A percentile compares a stretch with the other conserved stretches of the same genome.
Conservation (phyloP, 106 monocot genomes). For the Narthecium ossifragum region DNA sequence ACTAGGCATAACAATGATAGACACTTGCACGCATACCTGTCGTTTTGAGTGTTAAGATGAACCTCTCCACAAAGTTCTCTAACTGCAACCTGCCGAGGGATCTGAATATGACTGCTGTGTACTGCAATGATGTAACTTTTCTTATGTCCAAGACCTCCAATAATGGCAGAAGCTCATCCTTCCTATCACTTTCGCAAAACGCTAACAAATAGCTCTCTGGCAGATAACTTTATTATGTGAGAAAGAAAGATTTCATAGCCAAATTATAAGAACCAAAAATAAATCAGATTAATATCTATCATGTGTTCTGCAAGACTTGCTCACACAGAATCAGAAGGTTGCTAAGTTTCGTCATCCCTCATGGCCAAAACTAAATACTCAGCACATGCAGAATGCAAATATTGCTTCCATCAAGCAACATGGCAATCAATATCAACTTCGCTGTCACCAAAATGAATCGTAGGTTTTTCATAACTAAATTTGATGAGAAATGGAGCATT, state of each 20-base stretch:
- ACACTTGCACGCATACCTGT: conserved; percentile 27
- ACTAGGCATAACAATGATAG: not conserved
- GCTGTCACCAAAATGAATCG: no score
- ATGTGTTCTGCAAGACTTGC: no score
- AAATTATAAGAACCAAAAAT: no score
- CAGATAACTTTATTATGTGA: conserved; percentile 5
- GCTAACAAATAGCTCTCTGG: conserved; percentile 82
- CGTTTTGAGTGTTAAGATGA: conserved; percentile 42
- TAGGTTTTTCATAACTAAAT: no score
- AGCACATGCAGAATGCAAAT: no score
- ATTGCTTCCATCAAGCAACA: no score
- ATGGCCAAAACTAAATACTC: no score
- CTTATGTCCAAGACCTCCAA: conserved; percentile 51
- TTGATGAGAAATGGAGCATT: no score
- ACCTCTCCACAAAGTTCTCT: conserved; percentile 34
- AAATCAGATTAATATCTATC: no score
- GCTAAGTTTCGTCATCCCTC: not conserved
- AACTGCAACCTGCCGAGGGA: conserved; percentile 61
- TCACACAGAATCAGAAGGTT: not conserved
- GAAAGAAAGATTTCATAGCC: no score
- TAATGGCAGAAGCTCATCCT: conserved; percentile 42
- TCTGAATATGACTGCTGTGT: conserved; percentile 44
- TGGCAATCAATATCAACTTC: no score
- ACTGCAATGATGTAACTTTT: conserved; percentile 35
- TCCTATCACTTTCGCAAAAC: conserved; percentile 68